Conservation (phyloP, 1,139 yeast species). For the Kodamaea fungicola region DNA sequence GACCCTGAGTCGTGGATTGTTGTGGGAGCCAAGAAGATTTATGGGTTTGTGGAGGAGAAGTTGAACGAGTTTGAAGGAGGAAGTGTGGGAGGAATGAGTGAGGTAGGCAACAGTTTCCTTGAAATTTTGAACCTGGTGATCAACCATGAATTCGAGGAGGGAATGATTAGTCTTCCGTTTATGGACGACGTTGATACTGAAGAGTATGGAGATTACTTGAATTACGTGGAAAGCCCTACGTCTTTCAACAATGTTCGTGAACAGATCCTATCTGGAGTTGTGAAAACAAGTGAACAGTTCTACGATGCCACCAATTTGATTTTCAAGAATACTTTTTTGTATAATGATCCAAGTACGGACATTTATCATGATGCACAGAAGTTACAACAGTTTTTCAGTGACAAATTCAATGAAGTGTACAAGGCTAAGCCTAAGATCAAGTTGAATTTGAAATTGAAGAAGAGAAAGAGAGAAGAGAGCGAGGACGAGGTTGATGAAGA, state of each 20-base stretch:
- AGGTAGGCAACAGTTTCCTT: constrained; percentile 11
- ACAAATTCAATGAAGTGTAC: constrained; percentile 31
- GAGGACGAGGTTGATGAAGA: constrained; percentile 15
- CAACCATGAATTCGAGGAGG: constrained; percentile 41
- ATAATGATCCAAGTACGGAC: constrained; percentile 53
- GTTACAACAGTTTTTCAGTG: constrained; percentile 34
- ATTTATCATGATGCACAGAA: constrained; percentile 55
- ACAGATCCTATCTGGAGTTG: constrained; percentile 33
- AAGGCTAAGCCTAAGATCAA: constrained; percentile 23
- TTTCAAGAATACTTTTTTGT: constrained; percentile 55
- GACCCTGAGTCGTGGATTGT: constrained; percentile 63
- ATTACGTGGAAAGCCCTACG: constrained; percentile 53
- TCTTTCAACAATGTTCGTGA: constrained; percentile 47
- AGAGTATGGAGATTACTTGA: constrained; percentile 59
- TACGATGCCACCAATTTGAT: constrained; percentile 47
- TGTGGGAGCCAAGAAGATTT: constrained; percentile 45
- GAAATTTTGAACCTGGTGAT: constrained; percentile 34
- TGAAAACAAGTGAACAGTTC: constrained; percentile 46
- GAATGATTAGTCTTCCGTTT: constrained; percentile 53
- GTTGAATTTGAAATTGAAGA: constrained; percentile 20
- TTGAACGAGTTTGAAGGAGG: constrained; percentile 22
- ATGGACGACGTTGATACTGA: constrained; percentile 53
- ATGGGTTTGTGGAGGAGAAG: constrained; percentile 42
- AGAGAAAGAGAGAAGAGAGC: constrained; percentile 17
- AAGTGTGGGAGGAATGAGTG: constrained; percentile 10